phyloP scores from a whole-genome alignment of 2,329 filamentous ascomycete genomes.

The Ascochyta fabae region DNA sequence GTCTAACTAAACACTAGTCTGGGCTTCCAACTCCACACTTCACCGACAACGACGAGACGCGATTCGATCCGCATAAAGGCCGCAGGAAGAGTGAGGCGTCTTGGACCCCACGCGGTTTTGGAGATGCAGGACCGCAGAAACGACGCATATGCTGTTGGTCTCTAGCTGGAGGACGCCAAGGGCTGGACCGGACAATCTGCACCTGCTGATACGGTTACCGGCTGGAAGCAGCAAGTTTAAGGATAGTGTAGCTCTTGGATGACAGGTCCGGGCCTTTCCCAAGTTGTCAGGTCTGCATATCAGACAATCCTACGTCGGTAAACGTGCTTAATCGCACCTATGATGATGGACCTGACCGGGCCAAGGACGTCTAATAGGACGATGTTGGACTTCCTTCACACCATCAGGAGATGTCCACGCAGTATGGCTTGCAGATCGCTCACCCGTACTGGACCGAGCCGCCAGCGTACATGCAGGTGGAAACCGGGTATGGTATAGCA shows the following conservation, averaged over 20 bases:
- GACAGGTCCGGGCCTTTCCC: not conserved
- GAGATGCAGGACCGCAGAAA: conserved; percentile 4
- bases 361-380: conserved; percentile 3
- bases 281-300: conserved; percentile 1
- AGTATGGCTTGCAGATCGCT: conserved; percentile 13
- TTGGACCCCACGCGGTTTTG: conserved; percentile 2
- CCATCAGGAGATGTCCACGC: conserved; percentile 7
- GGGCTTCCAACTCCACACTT: conserved; percentile 10
- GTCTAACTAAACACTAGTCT: conserved; percentile 3
- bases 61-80: conserved; percentile 16
- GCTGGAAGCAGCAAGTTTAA: not conserved
- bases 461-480: not conserved
- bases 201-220: not conserved
- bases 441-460: conserved; percentile 11
- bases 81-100: conserved; percentile 9
- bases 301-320: not conserved
- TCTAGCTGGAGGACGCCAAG: not conserved
- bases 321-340: conserved; percentile 10
- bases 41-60: not conserved
- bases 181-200: not conserved
- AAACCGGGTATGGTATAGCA: conserved; percentile 1
- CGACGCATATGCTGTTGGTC: not conserved
- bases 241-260: not conserved
- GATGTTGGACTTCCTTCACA: not conserved
- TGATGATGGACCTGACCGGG: not conserved